These are phyloP conservation scores for Gentiana macrophylla DNA, from an alignment of 257 asterid genomes.

Conservation along the genomic window DNA sequence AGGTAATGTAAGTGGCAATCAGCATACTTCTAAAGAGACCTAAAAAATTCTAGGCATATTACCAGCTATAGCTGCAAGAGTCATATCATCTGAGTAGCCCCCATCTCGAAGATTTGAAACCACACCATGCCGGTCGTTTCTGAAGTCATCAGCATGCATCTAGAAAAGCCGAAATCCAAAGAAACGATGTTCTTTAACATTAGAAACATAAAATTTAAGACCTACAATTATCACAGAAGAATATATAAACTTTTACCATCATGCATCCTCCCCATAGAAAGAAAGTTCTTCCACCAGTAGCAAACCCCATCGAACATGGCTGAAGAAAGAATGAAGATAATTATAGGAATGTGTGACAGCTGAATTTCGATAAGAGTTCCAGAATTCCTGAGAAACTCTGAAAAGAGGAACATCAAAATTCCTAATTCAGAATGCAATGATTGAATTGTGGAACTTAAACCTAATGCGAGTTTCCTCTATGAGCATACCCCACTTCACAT, in stretches of 20 bases:
- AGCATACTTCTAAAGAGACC: constrained; percentile 1
- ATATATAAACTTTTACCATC: constrained; percentile 53
- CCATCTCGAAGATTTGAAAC: constrained; percentile 85
- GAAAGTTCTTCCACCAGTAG: constrained; percentile 94
- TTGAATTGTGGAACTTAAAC: background rate
- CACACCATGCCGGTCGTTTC: constrained; percentile 65
- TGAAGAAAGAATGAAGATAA: constrained; percentile 14
- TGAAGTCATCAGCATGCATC: constrained; percentile 98
- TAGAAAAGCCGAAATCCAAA: constrained; percentile 20
- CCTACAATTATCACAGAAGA: constrained; percentile 7
- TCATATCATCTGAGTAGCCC: constrained; percentile 98
- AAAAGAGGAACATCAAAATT: too few relatives aligned
- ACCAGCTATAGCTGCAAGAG: constrained; percentile 95
- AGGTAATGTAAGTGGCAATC: background rate
- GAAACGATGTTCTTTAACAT: constrained; percentile 6
- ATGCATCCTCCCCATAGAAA: constrained; percentile 99
- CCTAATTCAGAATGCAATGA: background rate
- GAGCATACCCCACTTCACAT: too few relatives aligned
- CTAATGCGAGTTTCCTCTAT: background rate
- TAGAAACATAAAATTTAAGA: constrained; percentile 4
- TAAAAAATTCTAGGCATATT: constrained; percentile 9
- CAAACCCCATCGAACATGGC: constrained; percentile 99
- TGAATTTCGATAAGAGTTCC: too few relatives aligned
- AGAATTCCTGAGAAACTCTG: background rate
- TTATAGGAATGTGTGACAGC: background rate